Base-by-base conservation (phyloP, 2,329 filamentous ascomycete species). In the Annulohypoxylon truncatum region DNA sequence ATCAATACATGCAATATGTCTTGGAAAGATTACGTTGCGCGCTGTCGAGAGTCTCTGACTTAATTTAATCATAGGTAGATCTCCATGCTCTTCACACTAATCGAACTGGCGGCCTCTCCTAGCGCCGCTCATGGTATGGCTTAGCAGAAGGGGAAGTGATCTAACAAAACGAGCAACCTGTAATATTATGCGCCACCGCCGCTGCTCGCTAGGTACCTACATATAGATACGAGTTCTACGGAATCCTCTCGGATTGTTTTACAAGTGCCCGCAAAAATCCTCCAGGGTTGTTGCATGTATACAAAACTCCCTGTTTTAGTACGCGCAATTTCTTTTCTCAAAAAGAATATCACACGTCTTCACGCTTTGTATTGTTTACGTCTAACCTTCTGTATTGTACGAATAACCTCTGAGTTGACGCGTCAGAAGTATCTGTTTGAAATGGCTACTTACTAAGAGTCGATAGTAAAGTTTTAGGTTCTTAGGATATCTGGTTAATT, bases 31-130 rank as follows among this genome's bases (percentile, higher is more conserved):
- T 54, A 42, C n/a, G 35, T 26, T 4, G 15, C 42, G 51, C 13
- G 10, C 6, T 29, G 26, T 26, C 13, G 22, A 29, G 8, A 8
- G 8, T 18, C 15, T 18, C n/a, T 29, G 10, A 4, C 22, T 46
- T 13, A n/a, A 53, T 47, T 47, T 35, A 5, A 20, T 42, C 18
- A 20, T 20, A 20, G 2, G 18, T 35, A 35, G 31, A 35, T 35
- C 31, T 9, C 12, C 4, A 35, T 12, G 18, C 7, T 12, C 15
- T 42, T 20, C 29, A 47, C 9, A 20, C 40, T 29, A 10, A 28
- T 24, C 5, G 22, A 38, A 40, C 13, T 46, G 48, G 57, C 48
- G 52, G 46, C 46, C 46, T 59, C 46, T 59, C 46, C 31, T 31
- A 51, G 35, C 55, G 42, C 26, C 18, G 24, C 55, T 33, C 46